Evolutionary conservation across 108 stramenopile genomes (phyloP).

Genomic region (Nitzschia sp.): DNA sequence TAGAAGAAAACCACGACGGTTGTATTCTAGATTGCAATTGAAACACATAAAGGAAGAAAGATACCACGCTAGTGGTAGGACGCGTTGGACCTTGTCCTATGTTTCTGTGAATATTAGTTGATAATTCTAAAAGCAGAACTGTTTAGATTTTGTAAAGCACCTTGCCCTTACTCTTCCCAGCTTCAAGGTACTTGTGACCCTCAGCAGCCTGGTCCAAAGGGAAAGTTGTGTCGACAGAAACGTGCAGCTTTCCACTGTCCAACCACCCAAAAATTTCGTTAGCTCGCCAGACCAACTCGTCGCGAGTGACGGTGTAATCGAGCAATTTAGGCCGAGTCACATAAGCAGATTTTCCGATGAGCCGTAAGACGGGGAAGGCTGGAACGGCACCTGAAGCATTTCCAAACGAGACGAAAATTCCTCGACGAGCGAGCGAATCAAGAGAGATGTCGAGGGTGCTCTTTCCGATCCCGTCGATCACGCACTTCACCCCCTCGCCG

Average conservation of each 20-base stretch:
- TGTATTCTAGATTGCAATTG: too few species aligned
- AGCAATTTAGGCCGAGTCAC: slow-evolving; percentile 79
- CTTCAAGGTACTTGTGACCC: slow-evolving; percentile 35
- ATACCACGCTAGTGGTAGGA: too few species aligned
- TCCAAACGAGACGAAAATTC: slow-evolving; percentile 83
- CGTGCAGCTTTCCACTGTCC: slow-evolving; percentile 61
- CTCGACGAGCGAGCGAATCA: slow-evolving; percentile 62
- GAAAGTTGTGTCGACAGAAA: slow-evolving; percentile 65
- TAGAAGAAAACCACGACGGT: too few species aligned
- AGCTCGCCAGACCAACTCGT: slow-evolving; percentile 65
- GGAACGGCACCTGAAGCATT: slow-evolving; percentile 87
- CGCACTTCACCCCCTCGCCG: slow-evolving; percentile 72
- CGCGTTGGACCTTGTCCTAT: too few species aligned
- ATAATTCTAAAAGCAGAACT: background rate
- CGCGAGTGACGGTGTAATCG: slow-evolving; percentile 66
- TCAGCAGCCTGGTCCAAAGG: slow-evolving; percentile 57
- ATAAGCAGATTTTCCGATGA: slow-evolving; percentile 69
- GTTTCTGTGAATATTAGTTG: background rate
- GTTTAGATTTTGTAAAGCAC: slow-evolving; percentile 13
- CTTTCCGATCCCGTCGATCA: slow-evolving; percentile 86
- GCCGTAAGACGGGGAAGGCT: slow-evolving; percentile 63
- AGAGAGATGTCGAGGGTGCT: slow-evolving; percentile 80
- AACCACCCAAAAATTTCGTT: slow-evolving; percentile 74
- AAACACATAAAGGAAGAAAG: too few species aligned
- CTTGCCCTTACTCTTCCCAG: slow-evolving; percentile 25